Evolutionary conservation across 352 stramenopile species (phyloP).

Genomic region (Phytophthora megakarya): DNA sequence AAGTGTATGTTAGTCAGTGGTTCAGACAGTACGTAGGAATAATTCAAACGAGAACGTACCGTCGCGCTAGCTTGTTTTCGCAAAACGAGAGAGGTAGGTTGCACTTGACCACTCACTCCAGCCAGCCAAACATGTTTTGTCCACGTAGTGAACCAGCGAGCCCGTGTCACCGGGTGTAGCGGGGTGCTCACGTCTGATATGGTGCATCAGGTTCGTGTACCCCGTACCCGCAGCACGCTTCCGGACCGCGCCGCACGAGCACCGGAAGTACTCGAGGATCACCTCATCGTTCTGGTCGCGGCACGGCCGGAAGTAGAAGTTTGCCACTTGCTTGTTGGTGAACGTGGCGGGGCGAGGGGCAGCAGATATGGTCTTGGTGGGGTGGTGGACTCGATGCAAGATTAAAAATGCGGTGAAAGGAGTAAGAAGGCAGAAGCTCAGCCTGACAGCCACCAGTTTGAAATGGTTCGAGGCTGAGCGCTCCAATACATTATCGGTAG

Average conservation of each 20-base stretch:
- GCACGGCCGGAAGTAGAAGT: slow-evolving; percentile 20
- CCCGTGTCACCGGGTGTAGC: slow-evolving; percentile 11
- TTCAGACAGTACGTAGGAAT: not conserved
- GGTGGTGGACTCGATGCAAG: too few species aligned
- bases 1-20: slow-evolving; percentile 7
- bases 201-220: slow-evolving; percentile 17
- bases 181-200: slow-evolving; percentile 12
- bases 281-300: slow-evolving; percentile 22
- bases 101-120: slow-evolving; percentile 10
- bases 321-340: slow-evolving; percentile 9
- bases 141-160: slow-evolving; percentile 9
- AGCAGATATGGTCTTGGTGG: not conserved
- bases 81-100: slow-evolving; percentile 17
- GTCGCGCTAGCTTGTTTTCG: slow-evolving; percentile 6
- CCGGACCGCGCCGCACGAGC: slow-evolving; percentile 8
- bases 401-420: too few species aligned
- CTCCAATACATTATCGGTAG: too few species aligned
- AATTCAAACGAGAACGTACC: not conserved
- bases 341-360: slow-evolving; percentile 7
- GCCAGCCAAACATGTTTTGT: slow-evolving; percentile 7
- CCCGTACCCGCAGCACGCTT: slow-evolving; percentile 12
- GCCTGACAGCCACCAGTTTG: too few species aligned
- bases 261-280: slow-evolving; percentile 19
- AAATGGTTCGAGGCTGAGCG: too few species aligned
- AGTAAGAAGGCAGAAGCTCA: too few species aligned